phyloP scores from a whole-genome alignment of 1,139 yeast genomes.

The Geotrichum europaeum region DNA sequence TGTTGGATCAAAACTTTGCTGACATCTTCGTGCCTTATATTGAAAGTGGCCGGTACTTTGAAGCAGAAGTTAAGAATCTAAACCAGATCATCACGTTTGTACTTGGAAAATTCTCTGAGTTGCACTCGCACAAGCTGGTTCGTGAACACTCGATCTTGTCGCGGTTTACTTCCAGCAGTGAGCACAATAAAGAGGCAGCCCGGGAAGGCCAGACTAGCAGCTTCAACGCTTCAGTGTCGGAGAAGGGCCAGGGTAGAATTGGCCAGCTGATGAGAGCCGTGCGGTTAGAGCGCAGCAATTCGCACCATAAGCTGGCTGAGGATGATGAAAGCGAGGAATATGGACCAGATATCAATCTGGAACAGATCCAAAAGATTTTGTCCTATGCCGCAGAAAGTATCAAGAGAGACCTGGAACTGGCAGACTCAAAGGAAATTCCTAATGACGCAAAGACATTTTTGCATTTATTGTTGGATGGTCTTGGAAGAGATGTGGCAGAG shows the following conservation, averaged over 20 bases:
- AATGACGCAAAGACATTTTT: slow-evolving; percentile 61
- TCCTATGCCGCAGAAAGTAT: slow-evolving; percentile 73
- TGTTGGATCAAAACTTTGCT: slow-evolving; percentile 65
- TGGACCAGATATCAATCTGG: slow-evolving; percentile 21
- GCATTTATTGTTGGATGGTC: slow-evolving; percentile 59
- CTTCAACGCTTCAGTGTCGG: slow-evolving; percentile 16
- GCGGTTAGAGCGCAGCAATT: slow-evolving; percentile 26
- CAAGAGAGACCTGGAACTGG: slow-evolving; percentile 69
- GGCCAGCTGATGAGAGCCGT: slow-evolving; percentile 33
- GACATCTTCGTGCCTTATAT: slow-evolving; percentile 71
- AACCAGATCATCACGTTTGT: slow-evolving; percentile 51
- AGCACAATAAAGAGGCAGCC: slow-evolving; percentile 9
- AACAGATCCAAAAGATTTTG: slow-evolving; percentile 56
- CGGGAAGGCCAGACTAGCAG: slow-evolving; percentile 3
- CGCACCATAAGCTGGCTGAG: slow-evolving; percentile 12
- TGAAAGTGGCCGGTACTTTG: slow-evolving; percentile 64
- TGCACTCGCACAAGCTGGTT: slow-evolving; percentile 23
- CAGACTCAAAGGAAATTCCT: slow-evolving; percentile 53
- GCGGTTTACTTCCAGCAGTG: slow-evolving; percentile 26
- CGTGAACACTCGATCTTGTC: slow-evolving; percentile 28
- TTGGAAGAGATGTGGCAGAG: slow-evolving; percentile 70
- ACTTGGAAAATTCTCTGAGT: slow-evolving; percentile 24
- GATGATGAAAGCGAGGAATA: slow-evolving; percentile 19
- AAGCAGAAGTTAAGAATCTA: slow-evolving; percentile 63
- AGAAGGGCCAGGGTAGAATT: slow-evolving; percentile 28